A percentile compares a stretch with the other conserved stretches of the same genome.
Conservation (phyloP, 164 flowering plant genomes). For the Aristolochia contorta region DNA sequence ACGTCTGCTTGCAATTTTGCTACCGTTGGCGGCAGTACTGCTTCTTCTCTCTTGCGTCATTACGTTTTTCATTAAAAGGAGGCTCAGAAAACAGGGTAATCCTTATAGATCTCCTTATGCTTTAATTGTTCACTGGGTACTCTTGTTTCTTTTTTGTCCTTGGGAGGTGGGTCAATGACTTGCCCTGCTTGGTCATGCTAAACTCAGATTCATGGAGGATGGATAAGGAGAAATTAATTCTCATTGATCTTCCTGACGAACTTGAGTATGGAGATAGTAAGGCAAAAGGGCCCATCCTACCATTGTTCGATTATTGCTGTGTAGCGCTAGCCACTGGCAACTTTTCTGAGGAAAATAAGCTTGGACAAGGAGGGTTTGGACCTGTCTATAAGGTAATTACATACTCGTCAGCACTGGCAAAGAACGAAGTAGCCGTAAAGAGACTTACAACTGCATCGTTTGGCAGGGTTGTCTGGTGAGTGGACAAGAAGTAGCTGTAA, state of each 20-base stretch:
- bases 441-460: too few relatives aligned
- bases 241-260: constrained; percentile 14
- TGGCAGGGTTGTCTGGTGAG: too few relatives aligned
- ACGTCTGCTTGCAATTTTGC: neutral
- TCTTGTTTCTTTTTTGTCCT: too few relatives aligned
- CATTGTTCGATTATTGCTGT: constrained; percentile 27
- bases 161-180: too few relatives aligned
- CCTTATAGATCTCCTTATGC: too few relatives aligned
- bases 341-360: constrained; percentile 43
- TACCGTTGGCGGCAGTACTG: neutral
- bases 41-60: too few relatives aligned
- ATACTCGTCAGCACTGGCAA: too few relatives aligned
- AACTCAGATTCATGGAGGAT: constrained; percentile 8
- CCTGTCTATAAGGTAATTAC: constrained; percentile 59
- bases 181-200: too few relatives aligned
- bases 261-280: constrained; percentile 27
- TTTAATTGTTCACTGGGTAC: too few relatives aligned
- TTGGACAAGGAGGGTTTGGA: constrained; percentile 86
- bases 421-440: too few relatives aligned
- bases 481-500: constrained; percentile 4
- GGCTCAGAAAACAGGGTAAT: too few relatives aligned
- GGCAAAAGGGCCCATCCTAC: constrained; percentile 32
- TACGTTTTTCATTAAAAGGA: too few relatives aligned
- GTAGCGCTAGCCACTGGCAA: constrained; percentile 44
- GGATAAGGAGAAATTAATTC: constrained; percentile 8